phyloP scores from a whole-genome alignment of 2,329 filamentous ascomycete genomes.

The Septoria petroselini region DNA sequence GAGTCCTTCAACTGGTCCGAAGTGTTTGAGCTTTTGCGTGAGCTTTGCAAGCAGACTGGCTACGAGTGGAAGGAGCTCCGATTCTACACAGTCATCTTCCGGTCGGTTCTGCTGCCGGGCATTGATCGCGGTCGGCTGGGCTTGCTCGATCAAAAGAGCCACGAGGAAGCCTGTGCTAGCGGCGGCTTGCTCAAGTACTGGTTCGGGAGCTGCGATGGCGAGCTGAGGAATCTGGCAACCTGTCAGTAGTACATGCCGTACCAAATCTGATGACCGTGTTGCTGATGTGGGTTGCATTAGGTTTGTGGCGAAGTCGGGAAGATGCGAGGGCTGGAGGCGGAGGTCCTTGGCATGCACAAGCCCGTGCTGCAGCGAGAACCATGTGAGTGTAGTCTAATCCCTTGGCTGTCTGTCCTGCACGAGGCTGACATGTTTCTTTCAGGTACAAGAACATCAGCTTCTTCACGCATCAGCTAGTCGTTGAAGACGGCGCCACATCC shows the following conservation, averaged over 20 bases:
- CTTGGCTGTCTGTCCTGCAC: neutral
- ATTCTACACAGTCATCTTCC: constrained; percentile 84
- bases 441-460: constrained; percentile 45
- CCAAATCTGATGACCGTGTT: neutral
- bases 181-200: constrained; percentile 90
- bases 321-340: constrained; percentile 59
- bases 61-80: constrained; percentile 22
- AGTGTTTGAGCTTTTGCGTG: constrained; percentile 47
- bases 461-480: constrained; percentile 51
- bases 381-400: constrained; percentile 37
- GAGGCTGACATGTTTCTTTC: neutral
- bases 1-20: constrained; percentile 74
- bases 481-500: constrained; percentile 61
- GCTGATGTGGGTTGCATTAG: constrained; percentile 46
- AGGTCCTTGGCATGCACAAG: constrained; percentile 57
- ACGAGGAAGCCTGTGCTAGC: constrained; percentile 72
- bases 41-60: constrained; percentile 52
- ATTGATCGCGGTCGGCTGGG: constrained; percentile 68
- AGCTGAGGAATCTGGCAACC: constrained; percentile 77
- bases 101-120: constrained; percentile 65
- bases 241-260: constrained; percentile 37
- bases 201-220: constrained; percentile 71
- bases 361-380: constrained; percentile 48
- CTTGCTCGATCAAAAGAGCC: constrained; percentile 71
- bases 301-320: constrained; percentile 62